Conservation (phyloP, 2,329 filamentous ascomycete genomes). For the Diplodia mutila region DNA sequence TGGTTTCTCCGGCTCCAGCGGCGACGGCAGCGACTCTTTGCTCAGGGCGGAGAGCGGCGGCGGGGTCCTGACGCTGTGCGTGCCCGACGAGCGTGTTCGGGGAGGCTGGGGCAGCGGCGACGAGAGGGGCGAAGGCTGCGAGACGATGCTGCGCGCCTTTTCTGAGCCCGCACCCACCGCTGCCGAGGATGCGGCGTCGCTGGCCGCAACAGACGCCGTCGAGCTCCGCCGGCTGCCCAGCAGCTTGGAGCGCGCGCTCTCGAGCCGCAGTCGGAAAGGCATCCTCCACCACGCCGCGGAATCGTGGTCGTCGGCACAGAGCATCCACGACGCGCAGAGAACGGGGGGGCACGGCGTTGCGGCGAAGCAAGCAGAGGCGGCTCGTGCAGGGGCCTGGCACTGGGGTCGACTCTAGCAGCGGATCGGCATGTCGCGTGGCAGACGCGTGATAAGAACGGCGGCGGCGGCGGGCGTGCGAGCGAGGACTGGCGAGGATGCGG, state of each 20-base stretch:
- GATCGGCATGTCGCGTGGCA: slow-evolving; percentile 21
- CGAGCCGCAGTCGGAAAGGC: slow-evolving; percentile 18
- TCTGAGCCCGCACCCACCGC: not conserved
- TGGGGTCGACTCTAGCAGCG: slow-evolving; percentile 1
- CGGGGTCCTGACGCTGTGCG: not conserved
- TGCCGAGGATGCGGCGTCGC: slow-evolving; percentile 5
- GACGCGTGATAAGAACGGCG: slow-evolving; percentile 3
- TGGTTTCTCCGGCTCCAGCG: slow-evolving; percentile 12
- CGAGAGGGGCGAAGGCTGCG: slow-evolving; percentile 5
- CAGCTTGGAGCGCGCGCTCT: slow-evolving; percentile 19
- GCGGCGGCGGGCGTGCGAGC: not conserved
- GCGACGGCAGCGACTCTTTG: slow-evolving; percentile 18
- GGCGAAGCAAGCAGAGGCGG: slow-evolving; percentile 4
- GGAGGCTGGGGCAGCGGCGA: slow-evolving; percentile 10
- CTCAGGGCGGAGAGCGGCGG: slow-evolving; percentile 5
- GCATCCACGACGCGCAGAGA: slow-evolving; percentile 5
- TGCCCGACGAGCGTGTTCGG: slow-evolving; percentile 6
- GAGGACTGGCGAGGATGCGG: not conserved
- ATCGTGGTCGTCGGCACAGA: slow-evolving; percentile 13
- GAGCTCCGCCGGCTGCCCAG: slow-evolving; percentile 17
- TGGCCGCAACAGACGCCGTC: not conserved
- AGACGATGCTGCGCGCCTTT: slow-evolving; percentile 14
- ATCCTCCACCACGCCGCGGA: slow-evolving; percentile 7
- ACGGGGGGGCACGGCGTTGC: not conserved
- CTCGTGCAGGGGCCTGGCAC: slow-evolving; percentile 18